Evolutionary conservation across 2,329 filamentous ascomycete species (phyloP), one percentile per base, ranked within the genome.

Genomic region (Xylaria sp.): DNA sequence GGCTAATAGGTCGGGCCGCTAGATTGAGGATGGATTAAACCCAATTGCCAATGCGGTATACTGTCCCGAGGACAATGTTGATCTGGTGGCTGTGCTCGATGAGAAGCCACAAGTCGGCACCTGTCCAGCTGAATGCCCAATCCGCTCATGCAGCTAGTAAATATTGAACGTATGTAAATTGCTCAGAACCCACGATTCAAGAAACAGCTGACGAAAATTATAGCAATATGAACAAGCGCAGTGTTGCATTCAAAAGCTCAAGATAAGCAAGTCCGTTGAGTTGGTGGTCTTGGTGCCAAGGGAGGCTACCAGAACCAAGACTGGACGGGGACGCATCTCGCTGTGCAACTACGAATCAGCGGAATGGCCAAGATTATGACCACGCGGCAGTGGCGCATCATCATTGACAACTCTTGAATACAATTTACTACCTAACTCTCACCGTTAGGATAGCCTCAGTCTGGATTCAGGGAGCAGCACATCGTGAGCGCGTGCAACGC

Each of bases 81-180:
- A 60, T 56, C 45, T 37, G 14, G 57, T 56, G 61, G 61, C 61
- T 60, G 50, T 59, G 56, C 45, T 11, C 33, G 38, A 50, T 52
- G 19, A 46, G 15, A 35, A 46, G 51, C 51, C 17, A 45, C 51
- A 56, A 43, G 25, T n/a, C 51, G 45, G 51, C 5, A 9, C 57
- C 33, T 60, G 57, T 19, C 25, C 38, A 63, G 46, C 61, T 52
- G 60, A 60, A 46, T n/a, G 54, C 21, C 17, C 42, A 2, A 21
- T n/a, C 28, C n/a, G 6, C 21, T 25, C 28, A 57, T 54, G 42
- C 33, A 57, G 47, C 33, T 61, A 45, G n/a, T 42, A 11, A 46
- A 25, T 1, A 33, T 28, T 17, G 1, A 28, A 9, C 38, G 17
- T 40, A 28, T 50, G 28, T 37, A 23, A 9, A 31, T n/a, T 14